Percentiles rank a stretch among this genome's conserved stretches.
Conservation (phyloP, 2,329 filamentous ascomycete species). For the Karstenula rhodostoma region DNA sequence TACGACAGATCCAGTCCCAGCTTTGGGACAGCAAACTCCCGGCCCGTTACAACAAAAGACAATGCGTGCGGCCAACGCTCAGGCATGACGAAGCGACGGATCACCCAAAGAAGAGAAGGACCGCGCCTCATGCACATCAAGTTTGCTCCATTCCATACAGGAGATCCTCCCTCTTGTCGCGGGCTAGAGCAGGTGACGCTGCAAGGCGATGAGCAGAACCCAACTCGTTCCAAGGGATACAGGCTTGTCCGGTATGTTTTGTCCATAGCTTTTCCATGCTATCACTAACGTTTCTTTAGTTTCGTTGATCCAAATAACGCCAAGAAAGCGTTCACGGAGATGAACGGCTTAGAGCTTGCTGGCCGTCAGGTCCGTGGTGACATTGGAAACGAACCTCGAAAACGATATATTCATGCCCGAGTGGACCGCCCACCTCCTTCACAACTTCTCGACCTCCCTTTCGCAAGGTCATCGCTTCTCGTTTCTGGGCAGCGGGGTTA, state of each 20-base stretch:
- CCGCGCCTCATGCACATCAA: conserved; percentile 88
- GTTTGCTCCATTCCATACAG: conserved; percentile 93
- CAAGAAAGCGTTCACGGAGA: conserved; percentile 94
- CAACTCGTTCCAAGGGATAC: conserved; percentile 73
- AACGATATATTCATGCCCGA: conserved; percentile 99
- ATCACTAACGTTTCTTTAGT: conserved; percentile 61
- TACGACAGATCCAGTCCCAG: too few relatives aligned
- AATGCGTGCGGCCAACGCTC: too few relatives aligned
- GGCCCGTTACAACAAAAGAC: too few relatives aligned
- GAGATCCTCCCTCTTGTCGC: conserved; percentile 96
- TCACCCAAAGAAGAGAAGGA: too few relatives aligned
- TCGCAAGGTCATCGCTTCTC: too few relatives aligned
- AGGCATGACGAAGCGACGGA: too few relatives aligned
- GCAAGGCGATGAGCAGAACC: conserved; percentile 88
- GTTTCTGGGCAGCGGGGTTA: too few relatives aligned
- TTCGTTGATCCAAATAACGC: conserved; percentile 91
- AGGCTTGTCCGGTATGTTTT: conserved; percentile 94
- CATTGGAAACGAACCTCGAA: too few relatives aligned
- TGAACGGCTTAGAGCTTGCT: conserved; percentile 99
- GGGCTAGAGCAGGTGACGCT: conserved; percentile 97
- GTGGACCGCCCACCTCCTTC: conserved; percentile 89
- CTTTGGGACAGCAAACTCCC: too few relatives aligned
- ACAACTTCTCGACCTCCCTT: conserved; percentile 96
- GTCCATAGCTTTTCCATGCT: neutral
- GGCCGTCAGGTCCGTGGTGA: conserved; percentile 97